These are phyloP conservation scores for Solanum peruvianum DNA, from an alignment of 257 asterid species.

Conservation along the genomic window DNA sequence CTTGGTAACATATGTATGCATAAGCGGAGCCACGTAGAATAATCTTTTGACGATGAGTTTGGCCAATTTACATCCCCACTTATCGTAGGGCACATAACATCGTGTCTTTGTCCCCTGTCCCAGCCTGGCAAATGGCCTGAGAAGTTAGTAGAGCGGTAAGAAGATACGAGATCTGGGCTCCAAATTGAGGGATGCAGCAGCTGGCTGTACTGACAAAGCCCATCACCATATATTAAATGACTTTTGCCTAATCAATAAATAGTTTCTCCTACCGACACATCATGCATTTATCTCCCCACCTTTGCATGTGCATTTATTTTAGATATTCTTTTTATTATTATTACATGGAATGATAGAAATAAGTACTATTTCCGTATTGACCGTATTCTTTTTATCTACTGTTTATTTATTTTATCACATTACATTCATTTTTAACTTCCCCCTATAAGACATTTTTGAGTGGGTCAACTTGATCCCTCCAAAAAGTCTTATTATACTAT, in stretches of 20 bases:
- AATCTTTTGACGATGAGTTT: not conserved
- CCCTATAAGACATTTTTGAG: not conserved
- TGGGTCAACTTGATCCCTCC: not conserved
- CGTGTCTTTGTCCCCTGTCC: not conserved
- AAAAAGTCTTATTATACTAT: not conserved
- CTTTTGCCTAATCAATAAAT: not conserved
- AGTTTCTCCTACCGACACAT: conserved; percentile 23
- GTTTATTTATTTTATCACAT: not conserved
- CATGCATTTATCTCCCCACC: conserved; percentile 17
- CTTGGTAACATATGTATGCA: not conserved
- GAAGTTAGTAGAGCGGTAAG: not conserved
- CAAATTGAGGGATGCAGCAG: conserved; percentile 9
- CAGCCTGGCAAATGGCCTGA: conserved; percentile 13
- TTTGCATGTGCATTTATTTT: conserved; percentile 23
- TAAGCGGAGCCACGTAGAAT: not conserved
- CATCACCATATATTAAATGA: conserved; percentile 19
- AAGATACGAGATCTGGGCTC: conserved; percentile 2
- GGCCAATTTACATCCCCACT: not conserved
- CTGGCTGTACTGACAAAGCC: conserved; percentile 8
- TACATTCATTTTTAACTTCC: not conserved
- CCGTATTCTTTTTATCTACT: conserved; percentile 15
- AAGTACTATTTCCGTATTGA: conserved; percentile 30
- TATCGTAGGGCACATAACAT: not conserved
- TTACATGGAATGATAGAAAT: not conserved
- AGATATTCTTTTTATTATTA: not conserved